Percentiles rank a stretch among this genome's conserved stretches.
These are phyloP conservation scores for Biscutella laevigata DNA, from an alignment of 441 rosid species.

Conservation along the genomic window DNA sequence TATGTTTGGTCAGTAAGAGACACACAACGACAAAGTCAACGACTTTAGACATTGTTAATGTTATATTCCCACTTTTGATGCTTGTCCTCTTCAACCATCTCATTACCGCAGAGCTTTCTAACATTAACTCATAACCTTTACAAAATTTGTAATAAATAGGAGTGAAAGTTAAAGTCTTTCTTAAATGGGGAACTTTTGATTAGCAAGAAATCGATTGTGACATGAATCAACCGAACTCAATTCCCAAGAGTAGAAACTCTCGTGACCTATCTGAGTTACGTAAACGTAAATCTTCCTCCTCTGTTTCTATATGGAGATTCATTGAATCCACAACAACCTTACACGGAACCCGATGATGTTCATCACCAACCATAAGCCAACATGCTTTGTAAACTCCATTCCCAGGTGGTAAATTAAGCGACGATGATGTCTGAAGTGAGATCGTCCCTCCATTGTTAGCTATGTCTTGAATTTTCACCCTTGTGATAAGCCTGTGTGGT, in stretches of 20 bases:
- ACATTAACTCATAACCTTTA: not conserved
- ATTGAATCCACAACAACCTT: conserved; percentile 44
- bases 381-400: conserved; percentile 51
- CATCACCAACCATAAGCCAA: conserved; percentile 29
- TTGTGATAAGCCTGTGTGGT: conserved; percentile 50
- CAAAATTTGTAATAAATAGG: not conserved
- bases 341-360: conserved; percentile 33
- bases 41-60: conserved; percentile 8
- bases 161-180: not conserved
- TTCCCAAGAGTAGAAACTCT: conserved; percentile 36
- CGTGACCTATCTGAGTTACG: conserved; percentile 22
- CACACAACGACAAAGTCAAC: conserved; percentile 23
- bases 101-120: not conserved
- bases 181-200: not conserved
- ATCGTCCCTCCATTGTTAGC: conserved; percentile 23
- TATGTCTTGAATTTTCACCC: conserved; percentile 14
- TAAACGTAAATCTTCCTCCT: conserved; percentile 21
- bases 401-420: conserved; percentile 60
- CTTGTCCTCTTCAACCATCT: conserved; percentile 14
- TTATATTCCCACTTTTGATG: not conserved
- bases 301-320: conserved; percentile 41
- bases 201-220: not conserved
- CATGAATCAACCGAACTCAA: conserved; percentile 52
- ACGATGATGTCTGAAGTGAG: conserved; percentile 45
- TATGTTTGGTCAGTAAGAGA: conserved; percentile 14